phyloP scores from a whole-genome alignment of 768 basidiomycete species.

The Tylopilus plumbeoviolaceoides region DNA sequence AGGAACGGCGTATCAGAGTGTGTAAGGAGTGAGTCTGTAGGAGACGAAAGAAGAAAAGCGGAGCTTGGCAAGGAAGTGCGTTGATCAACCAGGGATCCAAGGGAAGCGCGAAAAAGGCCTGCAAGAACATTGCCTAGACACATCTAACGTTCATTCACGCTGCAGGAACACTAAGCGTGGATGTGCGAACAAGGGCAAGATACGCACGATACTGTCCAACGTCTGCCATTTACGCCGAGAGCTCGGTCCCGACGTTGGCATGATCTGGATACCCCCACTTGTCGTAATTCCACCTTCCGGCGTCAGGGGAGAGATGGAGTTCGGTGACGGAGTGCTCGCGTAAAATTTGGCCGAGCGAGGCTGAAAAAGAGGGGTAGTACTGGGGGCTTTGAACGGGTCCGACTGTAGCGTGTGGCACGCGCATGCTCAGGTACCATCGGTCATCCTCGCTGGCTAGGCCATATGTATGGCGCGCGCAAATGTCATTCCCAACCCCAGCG shows the following conservation, averaged over 20 bases:
- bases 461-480: too few relatives aligned
- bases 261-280: slow-evolving; percentile 81
- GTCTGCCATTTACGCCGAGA: slow-evolving; percentile 91
- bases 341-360: slow-evolving; percentile 82
- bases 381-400: slow-evolving; percentile 49
- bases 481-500: too few relatives aligned
- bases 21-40: slow-evolving; percentile 38
- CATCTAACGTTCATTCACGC: slow-evolving; percentile 75
- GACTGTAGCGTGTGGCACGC: too few relatives aligned
- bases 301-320: slow-evolving; percentile 83
- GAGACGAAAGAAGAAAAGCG: slow-evolving; percentile 62
- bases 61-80: slow-evolving; percentile 65
- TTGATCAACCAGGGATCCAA: slow-evolving; percentile 71
- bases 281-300: slow-evolving; percentile 88
- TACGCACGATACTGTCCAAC: slow-evolving; percentile 46
- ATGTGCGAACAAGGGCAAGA: background rate
- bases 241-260: slow-evolving; percentile 71
- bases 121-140: slow-evolving; percentile 85
- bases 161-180: slow-evolving; percentile 22
- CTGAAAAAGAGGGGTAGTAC: slow-evolving; percentile 84
- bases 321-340: slow-evolving; percentile 83
- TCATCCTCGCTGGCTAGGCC: too few relatives aligned
- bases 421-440: too few relatives aligned
- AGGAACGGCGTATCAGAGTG: slow-evolving; percentile 86
- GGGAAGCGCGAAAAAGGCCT: slow-evolving; percentile 91